These are phyloP conservation scores for Tricholoma hemisulphureum DNA, from an alignment of 768 basidiomycete genomes.

Conservation along the genomic window DNA sequence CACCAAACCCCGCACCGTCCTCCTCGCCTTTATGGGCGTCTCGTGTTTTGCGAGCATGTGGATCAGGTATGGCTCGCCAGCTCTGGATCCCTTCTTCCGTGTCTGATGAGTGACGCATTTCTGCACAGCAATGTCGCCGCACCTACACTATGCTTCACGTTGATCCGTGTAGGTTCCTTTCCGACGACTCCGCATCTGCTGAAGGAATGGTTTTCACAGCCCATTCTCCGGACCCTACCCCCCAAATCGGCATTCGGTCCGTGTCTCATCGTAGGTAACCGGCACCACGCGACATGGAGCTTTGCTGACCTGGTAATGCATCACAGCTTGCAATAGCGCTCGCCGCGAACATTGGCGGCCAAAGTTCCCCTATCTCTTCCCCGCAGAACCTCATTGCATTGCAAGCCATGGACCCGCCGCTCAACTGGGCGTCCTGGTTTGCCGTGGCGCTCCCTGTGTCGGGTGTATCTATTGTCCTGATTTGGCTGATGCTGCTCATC, in stretches of 20 bases:
- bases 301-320: neutral
- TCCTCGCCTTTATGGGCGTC: slow-evolving; percentile 93
- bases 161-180: slow-evolving; percentile 72
- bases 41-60: slow-evolving; percentile 99
- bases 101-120: slow-evolving; percentile 10
- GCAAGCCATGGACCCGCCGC: slow-evolving; percentile 75
- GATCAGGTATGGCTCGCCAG: slow-evolving; percentile 65
- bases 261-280: slow-evolving; percentile 79
- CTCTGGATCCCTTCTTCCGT: neutral
- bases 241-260: slow-evolving; percentile 84
- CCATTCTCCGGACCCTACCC: slow-evolving; percentile 89
- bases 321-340: slow-evolving; percentile 89
- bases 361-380: slow-evolving; percentile 95
- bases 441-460: slow-evolving; percentile 92
- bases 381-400: slow-evolving; percentile 97
- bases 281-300: neutral
- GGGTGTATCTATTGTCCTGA: slow-evolving; percentile 76
- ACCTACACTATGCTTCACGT: slow-evolving; percentile 92
- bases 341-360: slow-evolving; percentile 98
- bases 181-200: neutral
- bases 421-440: slow-evolving; percentile 95
- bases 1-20: slow-evolving; percentile 77
- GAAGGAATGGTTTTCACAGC: slow-evolving; percentile 46
- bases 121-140: slow-evolving; percentile 86
- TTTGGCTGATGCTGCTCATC: slow-evolving; percentile 86